A percentile compares a stretch with the other conserved stretches of the same genome.
Conservation (phyloP, 306 rosid species). For the Sphenostylis stenocarpa region DNA sequence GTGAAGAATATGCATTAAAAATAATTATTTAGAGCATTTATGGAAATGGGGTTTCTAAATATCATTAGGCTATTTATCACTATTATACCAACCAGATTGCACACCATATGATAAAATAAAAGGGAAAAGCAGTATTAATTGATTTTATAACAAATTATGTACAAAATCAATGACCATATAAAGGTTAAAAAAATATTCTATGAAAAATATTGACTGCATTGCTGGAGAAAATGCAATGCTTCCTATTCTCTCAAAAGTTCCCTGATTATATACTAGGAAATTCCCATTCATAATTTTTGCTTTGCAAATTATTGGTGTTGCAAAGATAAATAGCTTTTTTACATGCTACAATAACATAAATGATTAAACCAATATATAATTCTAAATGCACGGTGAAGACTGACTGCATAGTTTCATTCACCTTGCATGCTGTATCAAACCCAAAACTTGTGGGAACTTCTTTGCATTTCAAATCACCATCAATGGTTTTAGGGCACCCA, state of each 20-base stretch:
- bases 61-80: background rate
- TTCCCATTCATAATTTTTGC: background rate
- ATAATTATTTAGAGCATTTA: background rate
- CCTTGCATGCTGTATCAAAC: constrained; percentile 99
- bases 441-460: constrained; percentile 99
- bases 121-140: background rate
- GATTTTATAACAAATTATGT: background rate
- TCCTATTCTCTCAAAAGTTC: background rate
- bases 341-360: background rate
- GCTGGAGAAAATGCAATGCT: background rate
- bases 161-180: constrained; percentile 2
- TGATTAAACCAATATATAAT: constrained; percentile 10
- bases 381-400: background rate
- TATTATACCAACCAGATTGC: background rate
- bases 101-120: background rate
- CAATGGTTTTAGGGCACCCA: constrained; percentile 99
- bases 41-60: background rate
- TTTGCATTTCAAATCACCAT: constrained; percentile 95
- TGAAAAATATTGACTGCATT: background rate
- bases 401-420: constrained; percentile 35
- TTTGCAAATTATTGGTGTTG: background rate
- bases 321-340: constrained; percentile 10
- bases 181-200: background rate
- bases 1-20: background rate
- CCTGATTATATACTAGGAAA: background rate